Evolutionary conservation across 176 grass and related monocot genomes (phyloP).

Genomic region (Rhynchospora tenuis): DNA sequence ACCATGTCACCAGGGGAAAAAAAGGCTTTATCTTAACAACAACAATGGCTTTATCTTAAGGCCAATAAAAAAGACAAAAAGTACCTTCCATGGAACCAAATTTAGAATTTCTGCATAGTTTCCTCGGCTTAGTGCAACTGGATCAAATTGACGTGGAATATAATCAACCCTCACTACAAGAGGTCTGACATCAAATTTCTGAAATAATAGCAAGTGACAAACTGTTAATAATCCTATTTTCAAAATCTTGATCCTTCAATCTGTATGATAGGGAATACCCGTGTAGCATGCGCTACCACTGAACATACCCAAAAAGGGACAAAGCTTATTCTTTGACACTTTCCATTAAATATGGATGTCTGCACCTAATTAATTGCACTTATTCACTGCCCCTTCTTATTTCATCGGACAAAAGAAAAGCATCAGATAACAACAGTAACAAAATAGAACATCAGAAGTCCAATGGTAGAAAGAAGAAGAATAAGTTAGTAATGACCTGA

Average conservation of each 20-base stretch:
- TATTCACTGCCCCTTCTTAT: neutral
- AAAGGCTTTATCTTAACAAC: neutral
- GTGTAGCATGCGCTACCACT: neutral
- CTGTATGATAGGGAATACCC: no score
- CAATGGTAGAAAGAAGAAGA: neutral
- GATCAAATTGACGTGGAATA: conserved; percentile 90
- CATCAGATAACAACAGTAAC: no score
- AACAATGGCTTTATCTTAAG: neutral
- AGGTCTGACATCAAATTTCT: conserved; percentile 92
- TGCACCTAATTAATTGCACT: neutral
- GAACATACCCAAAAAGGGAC: neutral
- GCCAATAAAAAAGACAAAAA: neutral
- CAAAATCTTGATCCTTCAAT: no score
- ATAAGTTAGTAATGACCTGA: conserved; percentile 50
- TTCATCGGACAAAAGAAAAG: neutral
- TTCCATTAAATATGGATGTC: neutral
- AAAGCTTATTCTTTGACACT: neutral
- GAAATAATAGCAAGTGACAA: conserved; percentile 23
- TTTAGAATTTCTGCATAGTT: conserved; percentile 98
- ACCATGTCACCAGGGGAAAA: neutral
- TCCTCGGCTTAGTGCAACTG: conserved; percentile 75
- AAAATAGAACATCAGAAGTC: neutral
- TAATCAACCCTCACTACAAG: conserved; percentile 84
- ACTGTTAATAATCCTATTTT: neutral
- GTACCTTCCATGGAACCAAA: conserved; percentile 97